These are phyloP conservation scores for Penicillium sp. DNA, from an alignment of 2,329 filamentous ascomycete species.

Conservation along the genomic window DNA sequence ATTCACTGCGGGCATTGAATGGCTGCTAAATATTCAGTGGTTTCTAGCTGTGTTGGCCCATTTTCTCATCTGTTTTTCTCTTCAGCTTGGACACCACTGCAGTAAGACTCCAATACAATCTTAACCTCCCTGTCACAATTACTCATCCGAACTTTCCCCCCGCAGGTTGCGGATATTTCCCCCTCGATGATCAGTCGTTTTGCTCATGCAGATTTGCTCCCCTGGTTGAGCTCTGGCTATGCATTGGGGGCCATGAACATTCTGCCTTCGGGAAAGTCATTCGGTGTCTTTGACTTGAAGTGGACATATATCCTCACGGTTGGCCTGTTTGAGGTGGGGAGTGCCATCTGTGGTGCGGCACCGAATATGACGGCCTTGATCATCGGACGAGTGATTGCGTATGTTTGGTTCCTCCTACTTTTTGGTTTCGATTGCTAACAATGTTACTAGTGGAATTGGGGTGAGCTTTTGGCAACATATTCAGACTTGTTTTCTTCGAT, in stretches of 20 bases:
- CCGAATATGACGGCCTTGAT: conserved; percentile 48
- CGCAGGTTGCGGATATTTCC: neutral
- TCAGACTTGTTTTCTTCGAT: neutral
- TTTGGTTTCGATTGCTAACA: neutral
- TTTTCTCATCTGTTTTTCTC: conserved; percentile 17
- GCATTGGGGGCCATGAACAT: conserved; percentile 9
- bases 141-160: neutral
- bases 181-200: conserved; percentile 42
- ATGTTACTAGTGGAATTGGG: neutral
- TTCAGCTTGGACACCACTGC: conserved; percentile 6
- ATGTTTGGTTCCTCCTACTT: neutral
- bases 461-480: neutral
- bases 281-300: conserved; percentile 47
- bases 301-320: conserved; percentile 32
- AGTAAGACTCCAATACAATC: conserved; percentile 41
- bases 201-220: conserved; percentile 42
- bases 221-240: conserved; percentile 22
- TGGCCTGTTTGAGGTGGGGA: conserved; percentile 26
- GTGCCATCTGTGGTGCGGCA: conserved; percentile 42
- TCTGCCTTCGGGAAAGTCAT: conserved; percentile 34
- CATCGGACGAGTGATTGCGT: conserved; percentile 27
- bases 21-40: conserved; percentile 1
- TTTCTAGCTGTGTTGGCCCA: neutral
- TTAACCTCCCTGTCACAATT: neutral
- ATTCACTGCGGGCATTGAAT: neutral